These are phyloP conservation scores for Boeremia exigua DNA, from an alignment of 2,329 filamentous ascomycete species.

Conservation along the genomic window DNA sequence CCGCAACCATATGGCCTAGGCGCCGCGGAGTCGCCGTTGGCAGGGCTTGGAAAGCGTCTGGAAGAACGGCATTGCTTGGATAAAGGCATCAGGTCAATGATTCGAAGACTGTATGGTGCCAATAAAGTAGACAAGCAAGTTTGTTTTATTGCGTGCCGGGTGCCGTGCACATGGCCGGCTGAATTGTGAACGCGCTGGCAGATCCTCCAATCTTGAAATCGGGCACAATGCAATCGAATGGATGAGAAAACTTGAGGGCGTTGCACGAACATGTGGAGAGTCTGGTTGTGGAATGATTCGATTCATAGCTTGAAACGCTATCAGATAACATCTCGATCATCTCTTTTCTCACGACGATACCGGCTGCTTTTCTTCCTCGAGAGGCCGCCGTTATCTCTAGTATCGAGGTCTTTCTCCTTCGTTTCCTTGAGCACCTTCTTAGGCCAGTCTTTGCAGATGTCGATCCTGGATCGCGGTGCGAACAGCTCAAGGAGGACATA, in stretches of 20 bases:
- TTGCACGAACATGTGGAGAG: not conserved
- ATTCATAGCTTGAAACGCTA: not conserved
- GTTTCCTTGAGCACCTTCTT: constrained; percentile 62
- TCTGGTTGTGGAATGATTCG: not conserved
- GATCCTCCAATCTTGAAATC: not conserved
- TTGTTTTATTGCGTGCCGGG: not conserved
- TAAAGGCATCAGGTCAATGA: not conserved
- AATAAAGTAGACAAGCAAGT: not conserved
- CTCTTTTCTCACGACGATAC: constrained; percentile 33
- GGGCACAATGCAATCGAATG: not conserved
- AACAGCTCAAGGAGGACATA: constrained; percentile 87
- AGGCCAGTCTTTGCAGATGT: constrained; percentile 91
- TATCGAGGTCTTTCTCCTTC: constrained; percentile 20
- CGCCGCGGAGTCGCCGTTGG: constrained; percentile 2
- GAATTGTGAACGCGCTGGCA: not conserved
- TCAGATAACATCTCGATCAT: constrained; percentile 29
- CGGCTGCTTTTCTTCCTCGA: constrained; percentile 37
- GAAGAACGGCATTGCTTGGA: not conserved
- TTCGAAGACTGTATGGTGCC: not conserved
- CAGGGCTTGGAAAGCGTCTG: constrained; percentile 4
- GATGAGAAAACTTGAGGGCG: not conserved
- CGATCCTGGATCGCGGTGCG: constrained; percentile 84
- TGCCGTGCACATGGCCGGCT: not conserved
- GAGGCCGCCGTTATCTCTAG: constrained; percentile 18
- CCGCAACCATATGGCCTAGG: not conserved